Conservation (phyloP, 768 basidiomycete genomes). For the Hypholoma fasciculare region DNA sequence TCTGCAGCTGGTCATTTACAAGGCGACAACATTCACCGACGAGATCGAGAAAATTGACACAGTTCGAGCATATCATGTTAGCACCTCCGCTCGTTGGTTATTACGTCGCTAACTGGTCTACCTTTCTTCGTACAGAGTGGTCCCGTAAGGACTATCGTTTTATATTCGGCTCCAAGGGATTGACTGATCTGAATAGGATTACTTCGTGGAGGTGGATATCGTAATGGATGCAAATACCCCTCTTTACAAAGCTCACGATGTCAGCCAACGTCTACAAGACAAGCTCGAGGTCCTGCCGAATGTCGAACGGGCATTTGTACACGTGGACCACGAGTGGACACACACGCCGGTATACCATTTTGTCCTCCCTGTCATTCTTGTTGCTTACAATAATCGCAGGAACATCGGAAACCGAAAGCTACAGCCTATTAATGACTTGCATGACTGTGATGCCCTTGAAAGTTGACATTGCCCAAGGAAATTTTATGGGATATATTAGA, state of each 20-base stretch:
- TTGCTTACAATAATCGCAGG: conserved; percentile 28
- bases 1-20: conserved; percentile 89
- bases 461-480: background rate
- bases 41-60: conserved; percentile 89
- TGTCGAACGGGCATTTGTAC: conserved; percentile 92
- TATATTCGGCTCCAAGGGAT: background rate
- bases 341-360: conserved; percentile 51
- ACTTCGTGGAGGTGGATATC: conserved; percentile 94
- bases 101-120: conserved; percentile 7
- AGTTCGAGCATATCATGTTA: conserved; percentile 87
- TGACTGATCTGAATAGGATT: conserved; percentile 49
- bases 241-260: conserved; percentile 85
- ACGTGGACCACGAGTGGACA: conserved; percentile 93
- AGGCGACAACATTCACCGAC: conserved; percentile 84
- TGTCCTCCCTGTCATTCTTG: background rate
- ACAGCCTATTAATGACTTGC: conserved; percentile 15
- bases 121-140: conserved; percentile 52
- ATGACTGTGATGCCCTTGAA: background rate
- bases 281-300: conserved; percentile 88
- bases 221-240: conserved; percentile 91
- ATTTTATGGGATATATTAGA: background rate
- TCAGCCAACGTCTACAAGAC: conserved; percentile 83
- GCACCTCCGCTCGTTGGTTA: conserved; percentile 25
- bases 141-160: conserved; percentile 42
- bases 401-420: conserved; percentile 46